These are phyloP conservation scores for Candida ovalis DNA, from an alignment of 805 yeast genomes.

Conservation along the genomic window DNA sequence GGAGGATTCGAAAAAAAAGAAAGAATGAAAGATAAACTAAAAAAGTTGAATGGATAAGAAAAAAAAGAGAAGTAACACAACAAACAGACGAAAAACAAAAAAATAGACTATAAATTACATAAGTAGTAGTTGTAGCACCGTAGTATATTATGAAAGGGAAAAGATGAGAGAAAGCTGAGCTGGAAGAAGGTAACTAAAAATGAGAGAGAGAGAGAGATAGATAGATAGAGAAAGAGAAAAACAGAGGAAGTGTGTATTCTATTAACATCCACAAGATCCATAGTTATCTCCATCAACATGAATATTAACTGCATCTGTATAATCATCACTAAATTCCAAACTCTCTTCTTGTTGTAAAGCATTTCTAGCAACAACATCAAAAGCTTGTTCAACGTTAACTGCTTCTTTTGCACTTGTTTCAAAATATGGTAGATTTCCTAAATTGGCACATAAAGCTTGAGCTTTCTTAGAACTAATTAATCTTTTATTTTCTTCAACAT, in stretches of 20 bases:
- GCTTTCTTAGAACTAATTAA: slow-evolving; percentile 57
- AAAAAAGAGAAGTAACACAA: not conserved
- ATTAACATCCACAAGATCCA: slow-evolving; percentile 70
- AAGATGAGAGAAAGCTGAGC: not conserved
- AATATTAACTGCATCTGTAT: slow-evolving; percentile 93
- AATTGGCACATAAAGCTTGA: slow-evolving; percentile 38
- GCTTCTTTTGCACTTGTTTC: slow-evolving; percentile 98
- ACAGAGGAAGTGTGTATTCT: not conserved
- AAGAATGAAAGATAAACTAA: not conserved
- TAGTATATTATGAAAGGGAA: not conserved
- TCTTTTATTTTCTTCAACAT: slow-evolving; percentile 87
- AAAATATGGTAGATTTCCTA: slow-evolving; percentile 78
- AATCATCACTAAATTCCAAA: slow-evolving; percentile 88
- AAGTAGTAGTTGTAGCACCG: not conserved
- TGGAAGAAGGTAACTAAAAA: not conserved
- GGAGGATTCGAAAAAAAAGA: not conserved
- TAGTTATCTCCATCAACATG: slow-evolving; percentile 76
- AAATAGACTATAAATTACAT: not conserved
- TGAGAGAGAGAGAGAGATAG: not conserved
- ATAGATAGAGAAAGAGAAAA: not conserved
- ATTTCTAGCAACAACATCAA: slow-evolving; percentile 92
- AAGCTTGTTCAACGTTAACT: slow-evolving; percentile 91
- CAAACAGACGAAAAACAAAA: not conserved
- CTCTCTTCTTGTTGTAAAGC: slow-evolving; percentile 94
- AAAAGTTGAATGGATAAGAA: not conserved